Percentiles rank a stretch among this genome's conserved stretches.
Evolutionary conservation across 1,139 yeast species (phyloP).

Genomic region (Pichia sp.): DNA sequence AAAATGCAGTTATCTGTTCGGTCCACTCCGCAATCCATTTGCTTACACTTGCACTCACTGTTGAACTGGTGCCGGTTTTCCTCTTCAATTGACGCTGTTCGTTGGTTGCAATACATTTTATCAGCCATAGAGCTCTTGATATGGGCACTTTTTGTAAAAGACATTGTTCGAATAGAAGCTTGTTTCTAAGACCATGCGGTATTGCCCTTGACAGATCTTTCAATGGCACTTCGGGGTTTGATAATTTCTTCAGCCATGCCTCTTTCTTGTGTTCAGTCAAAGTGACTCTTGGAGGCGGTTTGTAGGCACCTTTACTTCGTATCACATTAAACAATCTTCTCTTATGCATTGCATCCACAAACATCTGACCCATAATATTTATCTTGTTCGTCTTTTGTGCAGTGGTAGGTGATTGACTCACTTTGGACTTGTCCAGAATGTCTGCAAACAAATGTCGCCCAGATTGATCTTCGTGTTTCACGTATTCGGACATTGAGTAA

Average conservation of each 20-base stretch:
- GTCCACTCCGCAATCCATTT: slow-evolving; percentile 89
- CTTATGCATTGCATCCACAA: slow-evolving; percentile 58
- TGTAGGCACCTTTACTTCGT: slow-evolving; percentile 47
- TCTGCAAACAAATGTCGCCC: slow-evolving; percentile 44
- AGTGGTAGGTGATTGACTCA: no score
- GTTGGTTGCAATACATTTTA: slow-evolving; percentile 77
- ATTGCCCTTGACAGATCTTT: slow-evolving; percentile 64
- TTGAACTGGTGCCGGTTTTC: slow-evolving; percentile 28
- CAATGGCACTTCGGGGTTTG: slow-evolving; percentile 59
- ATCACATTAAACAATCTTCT: slow-evolving; percentile 64
- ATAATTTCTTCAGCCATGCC: slow-evolving; percentile 76
- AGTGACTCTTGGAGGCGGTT: slow-evolving; percentile 83
- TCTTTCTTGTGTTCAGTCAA: slow-evolving; percentile 81
- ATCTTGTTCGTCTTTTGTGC: slow-evolving; percentile 2
- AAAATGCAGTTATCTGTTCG: slow-evolving; percentile 58
- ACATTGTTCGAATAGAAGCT: slow-evolving; percentile 64
- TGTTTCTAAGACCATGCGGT: slow-evolving; percentile 88
- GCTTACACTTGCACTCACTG: slow-evolving; percentile 33
- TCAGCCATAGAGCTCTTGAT: slow-evolving; percentile 80
- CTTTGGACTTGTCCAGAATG: slow-evolving; percentile 16
- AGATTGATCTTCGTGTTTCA: slow-evolving; percentile 50
- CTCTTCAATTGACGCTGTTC: slow-evolving; percentile 66
- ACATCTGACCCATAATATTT: slow-evolving; percentile 34
- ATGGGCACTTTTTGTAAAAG: slow-evolving; percentile 62
- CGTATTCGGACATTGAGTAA: slow-evolving; percentile 45